Evolutionary conservation across 1,284 basidiomycete genomes (phyloP).

Genomic region (Melampsora occidentalis): DNA sequence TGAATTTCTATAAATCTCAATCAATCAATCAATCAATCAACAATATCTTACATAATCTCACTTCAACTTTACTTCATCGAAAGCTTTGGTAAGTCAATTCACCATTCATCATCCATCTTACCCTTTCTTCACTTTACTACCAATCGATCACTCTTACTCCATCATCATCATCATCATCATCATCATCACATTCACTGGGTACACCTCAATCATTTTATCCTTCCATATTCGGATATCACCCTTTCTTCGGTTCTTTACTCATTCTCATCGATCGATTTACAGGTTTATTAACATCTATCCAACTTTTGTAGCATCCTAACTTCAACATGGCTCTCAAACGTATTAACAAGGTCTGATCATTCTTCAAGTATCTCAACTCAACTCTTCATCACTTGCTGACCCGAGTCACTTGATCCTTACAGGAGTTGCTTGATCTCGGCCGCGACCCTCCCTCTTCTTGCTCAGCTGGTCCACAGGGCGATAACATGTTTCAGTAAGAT

Average conservation of each 20-base stretch:
- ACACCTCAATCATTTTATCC: not conserved
- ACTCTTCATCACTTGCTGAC: conserved; percentile 27
- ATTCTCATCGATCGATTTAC: not conserved
- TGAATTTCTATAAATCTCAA: too few relatives aligned
- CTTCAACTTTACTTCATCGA: too few relatives aligned
- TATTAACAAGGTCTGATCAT: conserved; percentile 84
- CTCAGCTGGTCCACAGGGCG: conserved; percentile 90
- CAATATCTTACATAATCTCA: too few relatives aligned
- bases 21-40: too few relatives aligned
- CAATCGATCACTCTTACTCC: not conserved
- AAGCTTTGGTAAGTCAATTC: not conserved
- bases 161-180: not conserved
- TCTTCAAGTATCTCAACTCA: not conserved
- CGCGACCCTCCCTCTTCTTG: conserved; percentile 96
- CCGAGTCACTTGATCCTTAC: conserved; percentile 45
- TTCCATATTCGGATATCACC: not conserved
- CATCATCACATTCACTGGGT: too few relatives aligned
- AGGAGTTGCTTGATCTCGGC: conserved; percentile 96
- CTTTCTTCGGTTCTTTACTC: not conserved
- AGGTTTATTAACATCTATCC: not conserved
- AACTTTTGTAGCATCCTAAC: not conserved
- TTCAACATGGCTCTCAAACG: conserved; percentile 84
- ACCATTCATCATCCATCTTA: not conserved
- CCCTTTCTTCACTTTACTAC: not conserved
- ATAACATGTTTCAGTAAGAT: conserved; percentile 84